These are phyloP conservation scores for Pleurostoma richardsiae DNA, from an alignment of 2,329 filamentous ascomycete species.

Conservation along the genomic window DNA sequence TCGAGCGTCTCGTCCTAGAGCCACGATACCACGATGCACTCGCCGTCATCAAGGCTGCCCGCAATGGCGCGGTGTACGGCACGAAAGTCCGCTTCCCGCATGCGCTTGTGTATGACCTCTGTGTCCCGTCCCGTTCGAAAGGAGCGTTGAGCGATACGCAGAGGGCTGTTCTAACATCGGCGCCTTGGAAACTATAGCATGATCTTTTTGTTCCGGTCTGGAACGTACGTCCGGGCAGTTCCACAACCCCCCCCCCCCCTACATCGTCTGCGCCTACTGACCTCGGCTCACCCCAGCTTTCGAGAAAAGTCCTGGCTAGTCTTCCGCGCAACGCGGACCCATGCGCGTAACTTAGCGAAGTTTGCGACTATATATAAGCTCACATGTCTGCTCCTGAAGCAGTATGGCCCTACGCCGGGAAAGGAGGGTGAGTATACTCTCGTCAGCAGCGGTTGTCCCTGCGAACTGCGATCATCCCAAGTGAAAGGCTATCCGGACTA, in stretches of 20 bases:
- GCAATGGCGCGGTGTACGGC: constrained; percentile 96
- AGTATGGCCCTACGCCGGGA: constrained; percentile 50
- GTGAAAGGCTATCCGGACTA: too few species aligned
- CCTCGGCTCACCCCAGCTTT: constrained; percentile 39
- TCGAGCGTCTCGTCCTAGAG: constrained; percentile 76
- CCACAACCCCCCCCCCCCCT: constrained; percentile 5
- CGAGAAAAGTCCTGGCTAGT: constrained; percentile 75
- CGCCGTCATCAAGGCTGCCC: constrained; percentile 82
- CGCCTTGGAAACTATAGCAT: constrained; percentile 50
- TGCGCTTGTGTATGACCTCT: constrained; percentile 70
- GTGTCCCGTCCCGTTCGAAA: constrained; percentile 10
- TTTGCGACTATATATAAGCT: constrained; percentile 91
- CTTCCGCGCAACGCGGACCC: constrained; percentile 79
- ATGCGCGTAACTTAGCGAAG: constrained; percentile 85
- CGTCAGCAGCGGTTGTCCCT: too few species aligned
- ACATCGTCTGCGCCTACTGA: not conserved
- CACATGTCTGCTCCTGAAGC: constrained; percentile 69
- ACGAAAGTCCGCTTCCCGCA: constrained; percentile 98
- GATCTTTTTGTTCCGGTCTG: constrained; percentile 93
- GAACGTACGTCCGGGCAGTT: constrained; percentile 56
- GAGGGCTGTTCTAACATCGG: not conserved
- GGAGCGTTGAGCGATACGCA: not conserved
- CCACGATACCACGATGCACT: constrained; percentile 81
- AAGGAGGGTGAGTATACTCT: constrained; percentile 43
- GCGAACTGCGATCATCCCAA: too few species aligned